A percentile compares a stretch with the other conserved stretches of the same genome.
phyloP scores from a whole-genome alignment of 345 rosid genomes.

The Murraya koenigii region DNA sequence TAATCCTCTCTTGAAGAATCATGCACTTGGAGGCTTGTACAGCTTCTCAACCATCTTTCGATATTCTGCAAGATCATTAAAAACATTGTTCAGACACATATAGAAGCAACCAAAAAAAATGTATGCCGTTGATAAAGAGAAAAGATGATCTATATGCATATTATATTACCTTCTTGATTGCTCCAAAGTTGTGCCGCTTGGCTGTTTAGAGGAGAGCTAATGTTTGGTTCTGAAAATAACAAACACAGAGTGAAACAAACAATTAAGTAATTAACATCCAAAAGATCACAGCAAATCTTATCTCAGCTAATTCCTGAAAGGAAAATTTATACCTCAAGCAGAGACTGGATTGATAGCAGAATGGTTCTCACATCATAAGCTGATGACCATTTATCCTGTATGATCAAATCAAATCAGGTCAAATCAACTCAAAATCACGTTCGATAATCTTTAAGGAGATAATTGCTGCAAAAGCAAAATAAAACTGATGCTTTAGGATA shows the following conservation, averaged over 20 bases:
- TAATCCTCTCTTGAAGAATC: background rate
- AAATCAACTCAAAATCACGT: background rate
- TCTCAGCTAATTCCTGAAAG: background rate
- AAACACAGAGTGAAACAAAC: background rate
- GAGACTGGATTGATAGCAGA: conserved; percentile 81
- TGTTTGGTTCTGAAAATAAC: conserved; percentile 68
- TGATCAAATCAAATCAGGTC: too few species aligned
- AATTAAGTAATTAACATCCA: background rate
- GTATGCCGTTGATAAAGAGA: background rate
- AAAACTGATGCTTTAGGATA: too few species aligned
- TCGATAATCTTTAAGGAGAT: background rate
- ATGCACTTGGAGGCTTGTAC: conserved; percentile 45
- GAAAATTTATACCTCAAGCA: conserved; percentile 65
- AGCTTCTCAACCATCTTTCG: conserved; percentile 60
- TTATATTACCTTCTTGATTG: conserved; percentile 67
- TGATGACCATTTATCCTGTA: conserved; percentile 96
- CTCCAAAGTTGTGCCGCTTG: conserved; percentile 97
- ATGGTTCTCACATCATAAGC: conserved; percentile 95
- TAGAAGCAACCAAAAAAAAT: background rate
- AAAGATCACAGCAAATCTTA: background rate
- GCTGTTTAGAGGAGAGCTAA: conserved; percentile 83
- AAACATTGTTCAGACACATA: background rate
- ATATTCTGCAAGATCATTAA: conserved; percentile 39
- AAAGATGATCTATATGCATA: background rate
- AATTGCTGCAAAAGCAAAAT: background rate